These are phyloP conservation scores for Yarrowia sp. DNA, from an alignment of 805 yeast genomes.

Conservation along the genomic window DNA sequence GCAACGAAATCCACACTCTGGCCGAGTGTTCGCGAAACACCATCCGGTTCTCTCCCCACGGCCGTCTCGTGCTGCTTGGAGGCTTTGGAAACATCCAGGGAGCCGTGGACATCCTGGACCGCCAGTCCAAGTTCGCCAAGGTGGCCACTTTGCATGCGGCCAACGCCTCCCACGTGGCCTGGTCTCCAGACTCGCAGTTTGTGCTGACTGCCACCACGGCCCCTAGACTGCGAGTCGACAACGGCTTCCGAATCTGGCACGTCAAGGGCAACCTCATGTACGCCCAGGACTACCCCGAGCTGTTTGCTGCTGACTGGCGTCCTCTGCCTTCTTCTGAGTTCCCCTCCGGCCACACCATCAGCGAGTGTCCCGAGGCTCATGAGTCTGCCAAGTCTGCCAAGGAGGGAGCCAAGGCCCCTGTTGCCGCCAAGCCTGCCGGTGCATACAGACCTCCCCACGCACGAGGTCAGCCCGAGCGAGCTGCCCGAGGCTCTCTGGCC, in stretches of 20 bases:
- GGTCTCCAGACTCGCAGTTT: constrained; percentile 96
- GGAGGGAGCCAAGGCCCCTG: constrained; percentile 32
- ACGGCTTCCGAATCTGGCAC: constrained; percentile 92
- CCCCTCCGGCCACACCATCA: constrained; percentile 47
- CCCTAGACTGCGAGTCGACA: constrained; percentile 95
- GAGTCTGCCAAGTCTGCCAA: constrained; percentile 47
- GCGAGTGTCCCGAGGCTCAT: constrained; percentile 62
- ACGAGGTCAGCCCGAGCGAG: constrained; percentile 40
- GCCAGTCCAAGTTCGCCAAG: constrained; percentile 77
- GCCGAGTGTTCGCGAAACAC: constrained; percentile 89
- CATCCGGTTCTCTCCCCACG: constrained; percentile 89
- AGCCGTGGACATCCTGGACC: constrained; percentile 88
- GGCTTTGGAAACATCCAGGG: constrained; percentile 99
- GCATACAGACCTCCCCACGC: constrained; percentile 99
- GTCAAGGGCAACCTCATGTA: constrained; percentile 77
- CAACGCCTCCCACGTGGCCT: constrained; percentile 92
- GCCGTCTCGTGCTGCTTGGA: constrained; percentile 83
- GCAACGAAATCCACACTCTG: constrained; percentile 75
- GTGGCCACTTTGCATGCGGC: constrained; percentile 83
- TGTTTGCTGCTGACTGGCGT: constrained; percentile 81
- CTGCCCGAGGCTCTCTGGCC: constrained; percentile 37
- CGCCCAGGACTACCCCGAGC: constrained; percentile 75
- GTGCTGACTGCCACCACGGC: constrained; percentile 94
- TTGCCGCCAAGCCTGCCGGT: constrained; percentile 64
- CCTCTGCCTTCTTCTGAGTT: constrained; percentile 54